These are phyloP conservation scores for Leccinum rimulosum DNA, from an alignment of 768 basidiomycete genomes.

Conservation along the genomic window DNA sequence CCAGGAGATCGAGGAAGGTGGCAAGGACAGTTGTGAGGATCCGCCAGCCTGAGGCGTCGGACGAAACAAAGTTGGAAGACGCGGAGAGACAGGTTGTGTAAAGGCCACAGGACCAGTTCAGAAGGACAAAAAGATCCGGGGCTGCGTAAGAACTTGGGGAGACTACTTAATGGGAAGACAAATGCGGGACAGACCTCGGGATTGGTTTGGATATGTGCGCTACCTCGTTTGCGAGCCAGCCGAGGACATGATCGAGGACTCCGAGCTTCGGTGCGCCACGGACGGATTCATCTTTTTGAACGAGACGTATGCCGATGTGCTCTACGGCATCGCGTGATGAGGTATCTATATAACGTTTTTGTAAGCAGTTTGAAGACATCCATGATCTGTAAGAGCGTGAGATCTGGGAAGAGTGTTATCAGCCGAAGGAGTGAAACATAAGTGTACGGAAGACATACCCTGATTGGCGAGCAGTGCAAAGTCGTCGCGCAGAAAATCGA, in stretches of 20 bases:
- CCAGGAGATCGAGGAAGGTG: slow-evolving; percentile 53
- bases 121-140: slow-evolving; percentile 62
- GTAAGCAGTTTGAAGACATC: slow-evolving; percentile 75
- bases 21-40: slow-evolving; percentile 57
- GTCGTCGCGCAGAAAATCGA: slow-evolving; percentile 63
- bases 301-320: slow-evolving; percentile 58
- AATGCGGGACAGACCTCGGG: slow-evolving; percentile 49
- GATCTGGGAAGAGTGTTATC: slow-evolving; percentile 41
- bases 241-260: slow-evolving; percentile 67
- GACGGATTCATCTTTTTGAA: slow-evolving; percentile 57
- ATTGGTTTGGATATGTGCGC: slow-evolving; percentile 52
- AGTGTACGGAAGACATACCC: slow-evolving; percentile 39
- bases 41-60: slow-evolving; percentile 51
- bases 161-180: neutral
- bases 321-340: slow-evolving; percentile 72
- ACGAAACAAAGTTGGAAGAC: slow-evolving; percentile 44
- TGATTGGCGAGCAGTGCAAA: slow-evolving; percentile 54
- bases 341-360: slow-evolving; percentile 73
- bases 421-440: slow-evolving; percentile 1
- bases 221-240: slow-evolving; percentile 73
- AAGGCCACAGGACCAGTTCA: slow-evolving; percentile 68
- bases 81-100: slow-evolving; percentile 50
- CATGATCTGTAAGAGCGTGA: slow-evolving; percentile 55
- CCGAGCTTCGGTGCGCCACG: slow-evolving; percentile 46
- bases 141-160: slow-evolving; percentile 50